Evolutionary conservation across 164 flowering plant genomes (phyloP), one percentile per base, ranked within the genome.

Genomic region (Piper longum): DNA sequence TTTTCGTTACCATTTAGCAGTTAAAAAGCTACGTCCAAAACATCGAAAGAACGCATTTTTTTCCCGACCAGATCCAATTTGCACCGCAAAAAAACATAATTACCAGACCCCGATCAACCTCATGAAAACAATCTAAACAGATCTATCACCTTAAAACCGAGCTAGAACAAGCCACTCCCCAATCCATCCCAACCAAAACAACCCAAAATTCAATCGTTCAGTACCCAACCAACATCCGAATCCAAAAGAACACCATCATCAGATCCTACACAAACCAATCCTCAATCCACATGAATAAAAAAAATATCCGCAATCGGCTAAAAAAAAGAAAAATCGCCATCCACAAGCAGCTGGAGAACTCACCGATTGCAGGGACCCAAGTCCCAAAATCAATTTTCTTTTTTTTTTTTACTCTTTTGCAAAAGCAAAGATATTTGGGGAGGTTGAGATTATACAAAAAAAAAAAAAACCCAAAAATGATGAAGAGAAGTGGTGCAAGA

Each of bases 361-460:
- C 45, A 67, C 77, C 69, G 68, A 65, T 70, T 65, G 54, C 18
- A 26, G 54, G 54, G 56, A 62, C 73, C 77, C 63, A 70, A 73
- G 64, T 57, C 66, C 14, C 45, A 54, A 59, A 73, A 67, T 61
- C 68, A 18, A 44, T 26, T 26, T 26, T 26, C 36, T 26, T 26
- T 26, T 26, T 26, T 26, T 26, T 26, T 26, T 26, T 26, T 26
- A 26, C 36, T 26, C 2, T 26, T 26, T 26, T 26, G 36, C 36
- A 26, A 17, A n/a, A 8, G 74, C 72, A 68, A 73, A 75, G 80
- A 82, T 89, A 88, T 84, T 86, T 79, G 77, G 78, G 78, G 80
- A 73, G 81, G 78, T 81, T 71, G 82, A 79, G 76, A 77, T 66
- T 70, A 59, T 70, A 26, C 36, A 26, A 26, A 26, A 26, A 26